Evolutionary conservation across 139 green algal species (phyloP).

Genomic region (Chlamydomonas sp.): DNA sequence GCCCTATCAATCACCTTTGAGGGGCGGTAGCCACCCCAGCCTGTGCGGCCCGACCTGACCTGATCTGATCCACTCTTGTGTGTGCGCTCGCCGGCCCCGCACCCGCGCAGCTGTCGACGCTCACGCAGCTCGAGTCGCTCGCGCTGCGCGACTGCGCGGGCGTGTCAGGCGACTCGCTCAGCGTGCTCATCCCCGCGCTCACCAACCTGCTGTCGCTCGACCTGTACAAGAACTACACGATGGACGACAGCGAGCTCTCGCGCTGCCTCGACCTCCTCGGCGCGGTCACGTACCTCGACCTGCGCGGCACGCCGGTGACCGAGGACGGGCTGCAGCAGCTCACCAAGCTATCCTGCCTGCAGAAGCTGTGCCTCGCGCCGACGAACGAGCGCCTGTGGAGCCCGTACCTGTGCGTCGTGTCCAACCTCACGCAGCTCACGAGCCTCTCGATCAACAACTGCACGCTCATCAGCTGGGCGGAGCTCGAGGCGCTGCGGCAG

Average conservation of each 20-base stretch:
- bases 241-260: conserved; percentile 23
- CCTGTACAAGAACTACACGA: conserved; percentile 25
- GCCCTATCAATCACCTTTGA: too few species aligned
- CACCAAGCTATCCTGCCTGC: conserved; percentile 21
- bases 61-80: too few species aligned
- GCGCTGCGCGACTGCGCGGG: conserved; percentile 19
- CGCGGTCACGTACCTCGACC: conserved; percentile 23
- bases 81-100: too few species aligned
- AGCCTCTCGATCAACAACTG: conserved; percentile 26
- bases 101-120: conserved; percentile 17
- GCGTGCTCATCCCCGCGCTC: conserved; percentile 16
- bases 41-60: too few species aligned
- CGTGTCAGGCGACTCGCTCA: conserved; percentile 14
- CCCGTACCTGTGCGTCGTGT: conserved; percentile 12
- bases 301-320: conserved; percentile 15
- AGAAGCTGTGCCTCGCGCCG: conserved; percentile 29
- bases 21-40: too few species aligned
- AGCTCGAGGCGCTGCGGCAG: conserved; percentile 9
- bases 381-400: conserved; percentile 7
- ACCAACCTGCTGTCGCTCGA: conserved; percentile 28
- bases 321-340: conserved; percentile 26
- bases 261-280: conserved; percentile 21
- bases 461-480: conserved; percentile 10
- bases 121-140: conserved; percentile 19
- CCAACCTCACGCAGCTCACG: conserved; percentile 18